Conservation (phyloP, 129 eudicot species). For the Erigeron canadensis region DNA sequence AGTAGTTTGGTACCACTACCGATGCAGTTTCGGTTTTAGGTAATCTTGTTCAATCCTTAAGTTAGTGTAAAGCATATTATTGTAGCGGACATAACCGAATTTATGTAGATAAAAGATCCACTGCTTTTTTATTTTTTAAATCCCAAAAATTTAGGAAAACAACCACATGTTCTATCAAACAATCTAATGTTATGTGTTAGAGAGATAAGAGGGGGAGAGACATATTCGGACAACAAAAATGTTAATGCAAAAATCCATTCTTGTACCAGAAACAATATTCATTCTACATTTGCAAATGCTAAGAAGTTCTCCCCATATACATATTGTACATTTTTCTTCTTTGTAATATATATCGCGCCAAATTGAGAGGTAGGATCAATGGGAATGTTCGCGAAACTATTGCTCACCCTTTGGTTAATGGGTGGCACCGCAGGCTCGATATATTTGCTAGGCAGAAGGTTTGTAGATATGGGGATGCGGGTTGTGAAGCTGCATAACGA, state of each 20-base stretch:
- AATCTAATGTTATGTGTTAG: conserved; percentile 9
- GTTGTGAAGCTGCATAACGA: conserved; percentile 32
- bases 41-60: too few species aligned
- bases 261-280: conserved; percentile 15
- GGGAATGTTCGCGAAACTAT: conserved; percentile 30
- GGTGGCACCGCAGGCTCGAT: conserved; percentile 38
- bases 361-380: conserved; percentile 17
- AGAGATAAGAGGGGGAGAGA: conserved; percentile 28
- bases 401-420: conserved; percentile 39
- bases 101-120: too few species aligned
- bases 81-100: background rate
- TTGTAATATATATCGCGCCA: background rate
- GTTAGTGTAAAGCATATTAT: too few species aligned
- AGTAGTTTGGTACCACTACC: too few species aligned
- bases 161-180: background rate
- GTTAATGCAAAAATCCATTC: background rate
- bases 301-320: conserved; percentile 9
- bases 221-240: conserved; percentile 18
- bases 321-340: background rate
- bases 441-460: conserved; percentile 32
- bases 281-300: conserved; percentile 21
- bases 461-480: conserved; percentile 31
- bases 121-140: background rate
- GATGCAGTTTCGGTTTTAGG: too few species aligned
- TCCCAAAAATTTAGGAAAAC: conserved; percentile 24